Conservation (phyloP, 225 moss, liverwort and hornwort genomes). For the Polytrichum commune region DNA sequence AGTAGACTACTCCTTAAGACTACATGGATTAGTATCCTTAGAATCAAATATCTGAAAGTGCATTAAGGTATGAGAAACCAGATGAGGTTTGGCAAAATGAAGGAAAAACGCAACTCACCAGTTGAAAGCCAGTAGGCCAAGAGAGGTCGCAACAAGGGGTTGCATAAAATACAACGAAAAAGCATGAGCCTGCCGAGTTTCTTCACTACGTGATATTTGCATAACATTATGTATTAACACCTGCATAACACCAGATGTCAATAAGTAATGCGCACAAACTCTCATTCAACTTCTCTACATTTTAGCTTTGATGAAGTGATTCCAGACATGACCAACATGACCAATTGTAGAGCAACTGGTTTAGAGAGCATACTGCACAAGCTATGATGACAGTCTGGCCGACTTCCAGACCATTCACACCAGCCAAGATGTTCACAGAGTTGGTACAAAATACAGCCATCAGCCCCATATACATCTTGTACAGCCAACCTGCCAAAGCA, state of each 20-base stretch:
- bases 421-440: constrained; percentile 93
- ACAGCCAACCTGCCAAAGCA: constrained; percentile 58
- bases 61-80: too few species aligned
- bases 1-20: too few species aligned
- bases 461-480: constrained; percentile 91
- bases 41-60: too few species aligned
- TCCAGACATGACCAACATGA: too few species aligned
- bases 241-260: constrained; percentile 33
- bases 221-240: constrained; percentile 79
- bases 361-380: constrained; percentile 63
- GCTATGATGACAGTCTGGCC: constrained; percentile 90
- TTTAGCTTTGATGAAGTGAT: too few species aligned
- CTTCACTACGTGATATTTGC: constrained; percentile 60
- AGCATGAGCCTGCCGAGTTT: constrained; percentile 85
- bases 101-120: constrained; percentile 48
- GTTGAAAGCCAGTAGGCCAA: constrained; percentile 86
- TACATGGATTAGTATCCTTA: too few species aligned
- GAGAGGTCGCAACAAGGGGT: constrained; percentile 84
- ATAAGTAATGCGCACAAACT: neutral
- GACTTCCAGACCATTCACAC: constrained; percentile 96
- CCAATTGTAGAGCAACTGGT: too few species aligned
- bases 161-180: constrained; percentile 99
- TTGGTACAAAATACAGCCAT: constrained; percentile 97
- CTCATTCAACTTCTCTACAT: too few species aligned
- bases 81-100: too few species aligned